Base-by-base conservation (phyloP, 805 yeast species). In the Kodamaea kakaduensis region DNA sequence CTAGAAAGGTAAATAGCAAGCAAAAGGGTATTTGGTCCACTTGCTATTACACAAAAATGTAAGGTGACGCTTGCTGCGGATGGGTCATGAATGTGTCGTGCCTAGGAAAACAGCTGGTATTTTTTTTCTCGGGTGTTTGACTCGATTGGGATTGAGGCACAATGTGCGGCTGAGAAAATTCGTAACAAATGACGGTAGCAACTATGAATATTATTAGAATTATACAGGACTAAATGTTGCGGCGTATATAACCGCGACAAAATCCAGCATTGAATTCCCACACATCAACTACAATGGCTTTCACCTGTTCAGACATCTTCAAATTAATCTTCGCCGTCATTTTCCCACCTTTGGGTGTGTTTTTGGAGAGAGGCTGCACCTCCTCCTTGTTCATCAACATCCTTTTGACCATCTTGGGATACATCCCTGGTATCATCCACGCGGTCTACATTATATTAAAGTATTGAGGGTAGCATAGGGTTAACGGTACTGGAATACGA, bases 351-450 rank as follows among this genome's bases (percentile, higher is more conserved):
- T 61, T 78, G 45, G 83, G 81, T 38, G 84, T 77, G 3, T 75
- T 74, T 62, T 55, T 75, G 36, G 81, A 76, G 58, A 59, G 69
- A 44, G 84, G 84, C 24, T 75, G 80, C 54, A 58, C 67, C 21
- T 51, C 64, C 10, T 58, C 52, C 40, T 49, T 58, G 7, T 54
- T 58, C 40, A 64, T 84, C 51, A 82, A 83, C 61, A 59, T 82
- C 31, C 49, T 84, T 27, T 70, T 85, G 51, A 79, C 89, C 15
- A 56, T 78, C 43, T 68, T 85, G 40, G 93, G 89, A 25, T 84
- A 78, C 60, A 61, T 84, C 44, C 95, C 95, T 2, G 94, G 85
- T 40, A 70, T 79, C 34, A 52, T 81, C 10, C 86, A 81, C 48
- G 80, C 86, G 4, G 59, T 80, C 32, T 80, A 74, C 50, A 64